phyloP scores from a whole-genome alignment of 768 basidiomycete species.

The Lactarius pseudohatsudake region DNA sequence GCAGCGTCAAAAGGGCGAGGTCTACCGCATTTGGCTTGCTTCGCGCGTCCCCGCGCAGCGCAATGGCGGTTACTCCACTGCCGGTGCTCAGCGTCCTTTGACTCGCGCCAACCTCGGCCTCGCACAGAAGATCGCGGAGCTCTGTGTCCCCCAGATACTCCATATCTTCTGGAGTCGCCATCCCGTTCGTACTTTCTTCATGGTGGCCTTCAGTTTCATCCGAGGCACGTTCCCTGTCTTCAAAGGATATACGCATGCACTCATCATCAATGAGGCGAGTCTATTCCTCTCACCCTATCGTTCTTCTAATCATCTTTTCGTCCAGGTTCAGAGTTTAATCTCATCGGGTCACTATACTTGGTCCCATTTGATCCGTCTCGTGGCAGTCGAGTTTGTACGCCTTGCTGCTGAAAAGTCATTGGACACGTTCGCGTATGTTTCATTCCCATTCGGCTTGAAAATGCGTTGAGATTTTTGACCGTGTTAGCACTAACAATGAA shows the following conservation, averaged over 20 bases:
- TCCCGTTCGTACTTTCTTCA: constrained; percentile 66
- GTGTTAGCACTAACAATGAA: constrained; percentile 64
- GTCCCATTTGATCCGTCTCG: constrained; percentile 56
- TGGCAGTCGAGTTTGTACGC: constrained; percentile 62
- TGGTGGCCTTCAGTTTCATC: constrained; percentile 67
- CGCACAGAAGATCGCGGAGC: constrained; percentile 54
- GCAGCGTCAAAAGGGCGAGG: constrained; percentile 2
- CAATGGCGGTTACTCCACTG: constrained; percentile 36
- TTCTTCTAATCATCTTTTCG: constrained; percentile 12
- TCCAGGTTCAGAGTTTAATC: constrained; percentile 66
- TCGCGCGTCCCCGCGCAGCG: constrained; percentile 29
- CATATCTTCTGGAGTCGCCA: constrained; percentile 53
- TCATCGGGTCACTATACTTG: constrained; percentile 72
- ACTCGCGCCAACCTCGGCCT: constrained; percentile 54
- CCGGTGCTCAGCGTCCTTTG: constrained; percentile 70
- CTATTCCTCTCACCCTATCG: not conserved
- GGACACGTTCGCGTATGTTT: constrained; percentile 71
- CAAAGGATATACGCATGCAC: constrained; percentile 81
- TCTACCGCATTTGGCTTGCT: constrained; percentile 35
- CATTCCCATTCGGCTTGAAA: not conserved
- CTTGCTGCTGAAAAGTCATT: constrained; percentile 63
- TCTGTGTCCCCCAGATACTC: constrained; percentile 57
- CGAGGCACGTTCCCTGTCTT: constrained; percentile 80
- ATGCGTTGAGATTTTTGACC: constrained; percentile 19
- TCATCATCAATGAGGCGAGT: constrained; percentile 81